phyloP scores from a whole-genome alignment of 306 rosid species.

The Quercus robur region DNA sequence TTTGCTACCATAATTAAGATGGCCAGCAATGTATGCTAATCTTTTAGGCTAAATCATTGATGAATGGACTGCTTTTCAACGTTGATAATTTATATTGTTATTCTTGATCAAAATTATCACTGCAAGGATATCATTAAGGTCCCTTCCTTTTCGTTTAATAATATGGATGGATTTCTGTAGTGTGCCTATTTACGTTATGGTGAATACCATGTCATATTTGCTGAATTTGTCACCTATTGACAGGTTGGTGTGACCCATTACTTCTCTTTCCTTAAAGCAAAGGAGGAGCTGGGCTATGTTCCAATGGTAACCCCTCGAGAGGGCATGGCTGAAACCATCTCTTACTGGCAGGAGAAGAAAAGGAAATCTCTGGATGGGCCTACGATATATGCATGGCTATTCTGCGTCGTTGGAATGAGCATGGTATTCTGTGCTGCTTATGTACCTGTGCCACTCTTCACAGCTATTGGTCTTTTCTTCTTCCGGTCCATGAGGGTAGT shows the following conservation, averaged over 20 bases:
- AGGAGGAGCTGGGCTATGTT: slow-evolving; percentile 77
- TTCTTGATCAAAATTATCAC: neutral
- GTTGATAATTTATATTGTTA: neutral
- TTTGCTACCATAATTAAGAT: neutral
- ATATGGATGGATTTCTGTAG: neutral
- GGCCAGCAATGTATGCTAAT: neutral
- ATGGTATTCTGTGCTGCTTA: slow-evolving; percentile 59
- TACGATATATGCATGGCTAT: slow-evolving; percentile 64
- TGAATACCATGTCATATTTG: neutral
- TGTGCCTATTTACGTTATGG: neutral
- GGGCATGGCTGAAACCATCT: slow-evolving; percentile 84
- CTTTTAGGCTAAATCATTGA: neutral
- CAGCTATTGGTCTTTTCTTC: slow-evolving; percentile 48
- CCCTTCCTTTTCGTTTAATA: neutral
- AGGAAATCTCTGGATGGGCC: slow-evolving; percentile 72
- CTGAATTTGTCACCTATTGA: slow-evolving; percentile 10
- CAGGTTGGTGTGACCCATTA: slow-evolving; percentile 90
- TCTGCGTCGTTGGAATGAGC: slow-evolving; percentile 61
- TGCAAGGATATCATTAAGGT: neutral
- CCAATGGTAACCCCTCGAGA: slow-evolving; percentile 69
- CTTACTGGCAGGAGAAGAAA: slow-evolving; percentile 81
- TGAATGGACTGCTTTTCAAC: neutral
- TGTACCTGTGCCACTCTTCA: slow-evolving; percentile 57
- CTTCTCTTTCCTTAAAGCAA: slow-evolving; percentile 88
- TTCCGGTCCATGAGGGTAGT: slow-evolving; percentile 58